Percentiles rank a stretch among this genome's conserved stretches.
These are phyloP conservation scores for Mycosphaerella sp. DNA, from an alignment of 2,329 filamentous ascomycete species.

Conservation along the genomic window DNA sequence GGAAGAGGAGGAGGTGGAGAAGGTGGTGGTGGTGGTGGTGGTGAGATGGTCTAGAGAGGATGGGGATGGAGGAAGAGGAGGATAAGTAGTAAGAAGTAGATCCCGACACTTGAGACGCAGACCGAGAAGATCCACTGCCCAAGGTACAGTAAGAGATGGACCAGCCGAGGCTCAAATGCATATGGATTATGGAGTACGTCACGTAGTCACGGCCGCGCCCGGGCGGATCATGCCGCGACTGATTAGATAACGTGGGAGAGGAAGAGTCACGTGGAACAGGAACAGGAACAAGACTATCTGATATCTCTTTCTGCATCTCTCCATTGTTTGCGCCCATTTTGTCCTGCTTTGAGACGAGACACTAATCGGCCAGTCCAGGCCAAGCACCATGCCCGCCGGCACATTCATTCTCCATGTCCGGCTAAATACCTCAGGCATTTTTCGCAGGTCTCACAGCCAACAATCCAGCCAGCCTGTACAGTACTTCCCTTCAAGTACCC, in stretches of 20 bases:
- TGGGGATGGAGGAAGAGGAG: conserved; percentile 1
- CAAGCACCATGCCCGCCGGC: too few species aligned
- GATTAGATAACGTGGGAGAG: not conserved
- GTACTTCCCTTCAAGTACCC: too few species aligned
- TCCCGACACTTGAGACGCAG: not conserved
- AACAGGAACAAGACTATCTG: too few species aligned
- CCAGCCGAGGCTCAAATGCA: not conserved
- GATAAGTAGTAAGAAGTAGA: conserved; percentile 1
- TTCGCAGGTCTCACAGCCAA: too few species aligned
- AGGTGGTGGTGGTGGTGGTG: not conserved
- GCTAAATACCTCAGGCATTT: too few species aligned
- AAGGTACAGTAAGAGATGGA: not conserved
- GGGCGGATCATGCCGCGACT: conserved; percentile 3
- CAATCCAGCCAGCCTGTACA: too few species aligned
- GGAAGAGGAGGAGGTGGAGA: not conserved
- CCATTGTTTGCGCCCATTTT: not conserved
- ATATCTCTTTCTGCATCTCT: too few species aligned
- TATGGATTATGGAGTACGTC: conserved; percentile 7
- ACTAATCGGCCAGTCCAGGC: too few species aligned
- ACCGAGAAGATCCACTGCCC: conserved; percentile 1
- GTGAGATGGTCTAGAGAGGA: not conserved
- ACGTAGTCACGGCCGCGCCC: not conserved
- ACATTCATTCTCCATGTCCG: too few species aligned
- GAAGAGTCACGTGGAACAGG: too few species aligned
- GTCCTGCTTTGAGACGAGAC: not conserved